Percentiles rank a stretch among this genome's conserved stretches.
Evolutionary conservation across 2,329 filamentous ascomycete genomes (phyloP).

Genomic region (Hypocreales sp.): DNA sequence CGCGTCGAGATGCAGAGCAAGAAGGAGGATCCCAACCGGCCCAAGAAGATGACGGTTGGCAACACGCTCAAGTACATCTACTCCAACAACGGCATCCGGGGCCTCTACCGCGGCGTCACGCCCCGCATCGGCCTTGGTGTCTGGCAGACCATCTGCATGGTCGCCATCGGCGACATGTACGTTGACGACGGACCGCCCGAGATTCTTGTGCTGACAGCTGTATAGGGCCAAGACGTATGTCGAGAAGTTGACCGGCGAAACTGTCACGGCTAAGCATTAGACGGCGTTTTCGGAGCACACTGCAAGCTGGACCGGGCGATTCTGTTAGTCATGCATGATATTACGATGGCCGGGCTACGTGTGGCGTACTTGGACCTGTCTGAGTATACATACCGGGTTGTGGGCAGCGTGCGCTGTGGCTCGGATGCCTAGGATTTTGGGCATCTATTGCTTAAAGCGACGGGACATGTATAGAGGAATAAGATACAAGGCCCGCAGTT

Average conservation of each 20-base stretch:
- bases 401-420: not conserved
- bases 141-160: slow-evolving; percentile 99
- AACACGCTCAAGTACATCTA: slow-evolving; percentile 85
- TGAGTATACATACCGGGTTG: too few relatives aligned
- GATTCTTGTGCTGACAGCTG: slow-evolving; percentile 9
- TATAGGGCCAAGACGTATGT: slow-evolving; percentile 50
- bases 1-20: slow-evolving; percentile 99
- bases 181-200: slow-evolving; percentile 23
- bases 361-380: not conserved
- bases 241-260: slow-evolving; percentile 49
- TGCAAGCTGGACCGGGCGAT: not conserved
- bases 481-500: too few relatives aligned
- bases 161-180: slow-evolving; percentile 94
- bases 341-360: not conserved
- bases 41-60: slow-evolving; percentile 96
- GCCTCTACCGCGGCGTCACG: slow-evolving; percentile 88
- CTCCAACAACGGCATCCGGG: slow-evolving; percentile 69
- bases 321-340: not conserved
- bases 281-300: slow-evolving; percentile 14
- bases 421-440: not conserved
- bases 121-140: slow-evolving; percentile 89
- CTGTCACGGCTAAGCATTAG: slow-evolving; percentile 54
- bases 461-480: not conserved
- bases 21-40: slow-evolving; percentile 91
- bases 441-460: not conserved